These are phyloP conservation scores for Alisma plantagoaquatica DNA, from an alignment of 106 monocot species.

Conservation along the genomic window DNA sequence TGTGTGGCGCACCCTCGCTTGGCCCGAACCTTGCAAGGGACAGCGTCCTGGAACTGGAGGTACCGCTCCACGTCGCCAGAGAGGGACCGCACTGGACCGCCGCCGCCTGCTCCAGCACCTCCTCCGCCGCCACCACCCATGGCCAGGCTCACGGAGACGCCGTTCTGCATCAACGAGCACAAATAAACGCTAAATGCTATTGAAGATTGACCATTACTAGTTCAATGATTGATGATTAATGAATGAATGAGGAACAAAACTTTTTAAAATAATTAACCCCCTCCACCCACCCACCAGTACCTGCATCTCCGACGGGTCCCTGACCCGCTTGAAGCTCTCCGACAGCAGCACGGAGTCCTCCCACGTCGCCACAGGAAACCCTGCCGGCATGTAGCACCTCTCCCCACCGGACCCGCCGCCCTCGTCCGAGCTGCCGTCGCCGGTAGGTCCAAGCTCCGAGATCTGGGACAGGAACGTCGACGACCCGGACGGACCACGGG, in stretches of 20 bases:
- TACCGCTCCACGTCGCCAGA: conserved; percentile 46
- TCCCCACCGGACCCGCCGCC: conserved; percentile 2
- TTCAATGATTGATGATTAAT: no score
- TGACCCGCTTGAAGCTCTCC: background rate
- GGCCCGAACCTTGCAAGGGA: conserved; percentile 81
- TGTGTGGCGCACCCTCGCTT: no score
- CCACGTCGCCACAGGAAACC: conserved; percentile 1
- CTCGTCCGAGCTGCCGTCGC: background rate
- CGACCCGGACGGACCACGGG: background rate
- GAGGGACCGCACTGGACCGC: conserved; percentile 53
- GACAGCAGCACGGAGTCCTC: conserved; percentile 5
- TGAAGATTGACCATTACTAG: no score
- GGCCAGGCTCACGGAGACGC: conserved; percentile 17
- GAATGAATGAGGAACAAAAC: no score
- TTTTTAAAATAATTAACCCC: no score
- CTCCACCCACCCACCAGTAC: no score
- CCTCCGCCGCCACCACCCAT: conserved; percentile 35
- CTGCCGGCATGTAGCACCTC: conserved; percentile 1
- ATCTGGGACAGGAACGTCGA: conserved; percentile 6
- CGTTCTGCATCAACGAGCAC: conserved; percentile 11
- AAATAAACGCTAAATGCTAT: background rate
- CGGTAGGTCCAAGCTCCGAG: conserved; percentile 17
- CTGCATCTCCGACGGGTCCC: conserved; percentile 30
- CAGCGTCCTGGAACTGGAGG: conserved; percentile 80
- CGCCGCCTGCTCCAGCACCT: conserved; percentile 24